Base-by-base conservation (phyloP, 805 yeast genomes). In the Saturnispora hagleri region DNA sequence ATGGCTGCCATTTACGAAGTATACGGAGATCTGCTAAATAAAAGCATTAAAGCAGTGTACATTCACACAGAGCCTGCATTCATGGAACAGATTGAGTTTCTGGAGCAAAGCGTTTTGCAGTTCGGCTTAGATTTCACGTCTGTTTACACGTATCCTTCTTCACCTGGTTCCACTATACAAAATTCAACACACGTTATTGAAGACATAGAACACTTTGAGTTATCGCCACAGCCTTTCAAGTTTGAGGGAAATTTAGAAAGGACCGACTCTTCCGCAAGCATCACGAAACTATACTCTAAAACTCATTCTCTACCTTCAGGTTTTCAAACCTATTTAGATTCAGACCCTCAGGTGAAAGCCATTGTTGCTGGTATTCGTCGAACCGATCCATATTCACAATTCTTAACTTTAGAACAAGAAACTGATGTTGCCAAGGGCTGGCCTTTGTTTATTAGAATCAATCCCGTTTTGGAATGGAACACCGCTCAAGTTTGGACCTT, bases 381-480 rank as follows among this genome's bases (percentile, higher is more conserved):
- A 52, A 80, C 88, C 2, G 99, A 93, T 63, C 98, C 99, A 0
- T 86, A 76, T 66, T 93, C 96, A 0, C 71, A 69, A 2, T 58
- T 70, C 20, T 70, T 91, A 45, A 55, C 69, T 27, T 73, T 77
- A 44, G 76, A 87, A 49, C 95, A 89, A 62, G 67, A 62, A 40
- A 93, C 99, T 0, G 97, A 93, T 63, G 51, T 34, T 15, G 97
- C 91, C 62, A 83, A 82, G 53, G 82, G 89, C 53, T 93, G 98
- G 98, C 99, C 99, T 4, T 69, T 73, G 27, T 91, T 93, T 62
- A 68, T 83, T 56, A 69, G 99, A 47, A 72, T 90, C 4, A 95
- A 90, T 61, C 98, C 99, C 0, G 81, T 93, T 6, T 72, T 93
- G 43, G 86, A 86, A 51, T 93, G 98, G 98, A 78, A 77, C 41